These are phyloP conservation scores for Volutella citrinella DNA, from an alignment of 2,329 filamentous ascomycete genomes.

Conservation along the genomic window DNA sequence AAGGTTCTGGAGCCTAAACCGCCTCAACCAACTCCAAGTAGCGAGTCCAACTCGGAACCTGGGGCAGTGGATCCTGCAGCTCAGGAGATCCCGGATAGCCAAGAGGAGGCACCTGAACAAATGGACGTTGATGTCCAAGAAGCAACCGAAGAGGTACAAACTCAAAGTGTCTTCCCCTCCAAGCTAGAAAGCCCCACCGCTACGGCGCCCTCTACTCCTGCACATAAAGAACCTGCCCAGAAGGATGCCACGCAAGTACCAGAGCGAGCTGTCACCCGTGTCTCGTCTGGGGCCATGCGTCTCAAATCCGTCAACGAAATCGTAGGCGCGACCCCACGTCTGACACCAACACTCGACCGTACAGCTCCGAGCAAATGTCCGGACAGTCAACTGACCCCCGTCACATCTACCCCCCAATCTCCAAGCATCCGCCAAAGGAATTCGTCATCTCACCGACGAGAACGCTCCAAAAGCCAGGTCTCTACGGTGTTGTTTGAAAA, in stretches of 20 bases:
- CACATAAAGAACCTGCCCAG: slow-evolving; percentile 1
- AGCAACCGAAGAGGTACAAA: slow-evolving; percentile 13
- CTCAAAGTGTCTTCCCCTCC: slow-evolving; percentile 4
- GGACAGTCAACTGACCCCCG: slow-evolving; percentile 36
- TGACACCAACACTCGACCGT: slow-evolving; percentile 33
- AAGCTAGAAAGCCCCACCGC: slow-evolving; percentile 11
- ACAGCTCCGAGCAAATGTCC: slow-evolving; percentile 23
- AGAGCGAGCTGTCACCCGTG: slow-evolving; percentile 63
- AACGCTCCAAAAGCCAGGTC: slow-evolving; percentile 61
- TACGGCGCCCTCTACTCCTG: too few species aligned
- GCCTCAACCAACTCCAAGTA: slow-evolving; percentile 1
- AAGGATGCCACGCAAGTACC: slow-evolving; percentile 22
- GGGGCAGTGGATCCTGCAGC: slow-evolving; percentile 4
- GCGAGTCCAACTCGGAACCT: slow-evolving; percentile 3
- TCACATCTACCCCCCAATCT: slow-evolving; percentile 44
- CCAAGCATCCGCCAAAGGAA: slow-evolving; percentile 31
- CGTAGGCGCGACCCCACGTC: slow-evolving; percentile 54
- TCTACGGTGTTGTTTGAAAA: slow-evolving; percentile 80
- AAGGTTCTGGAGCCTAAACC: slow-evolving; percentile 2
- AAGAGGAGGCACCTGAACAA: slow-evolving; percentile 28
- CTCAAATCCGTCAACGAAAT: slow-evolving; percentile 74
- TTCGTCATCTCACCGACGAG: slow-evolving; percentile 43
- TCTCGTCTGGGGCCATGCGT: slow-evolving; percentile 66
- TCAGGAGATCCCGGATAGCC: slow-evolving; percentile 35
- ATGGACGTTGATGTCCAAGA: slow-evolving; percentile 35